Conservation (phyloP, 805 yeast genomes). For the Dipodascus albidus region DNA sequence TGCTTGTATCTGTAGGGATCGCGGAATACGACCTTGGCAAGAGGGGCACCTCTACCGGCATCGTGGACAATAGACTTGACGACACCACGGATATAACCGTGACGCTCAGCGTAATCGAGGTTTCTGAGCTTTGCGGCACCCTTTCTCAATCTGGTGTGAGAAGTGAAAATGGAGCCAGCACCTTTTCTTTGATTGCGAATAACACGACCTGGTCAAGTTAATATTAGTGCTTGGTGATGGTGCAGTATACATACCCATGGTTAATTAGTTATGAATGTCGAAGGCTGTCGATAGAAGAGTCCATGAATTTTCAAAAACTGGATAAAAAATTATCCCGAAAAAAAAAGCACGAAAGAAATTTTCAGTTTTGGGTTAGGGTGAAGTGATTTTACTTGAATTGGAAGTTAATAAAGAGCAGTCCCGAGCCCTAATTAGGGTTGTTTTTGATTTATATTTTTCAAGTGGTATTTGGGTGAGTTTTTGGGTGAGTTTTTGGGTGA, state of each 20-base stretch:
- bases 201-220: slow-evolving; percentile 43
- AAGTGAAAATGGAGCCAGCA: slow-evolving; percentile 99
- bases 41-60: slow-evolving; percentile 99
- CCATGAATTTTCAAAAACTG: background rate
- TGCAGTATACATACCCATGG: background rate
- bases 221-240: background rate
- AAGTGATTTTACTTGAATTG: background rate
- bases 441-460: too few relatives aligned
- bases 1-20: slow-evolving; percentile 98
- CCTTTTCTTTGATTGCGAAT: slow-evolving; percentile 99
- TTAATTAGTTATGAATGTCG: background rate
- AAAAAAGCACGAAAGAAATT: background rate
- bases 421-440: too few relatives aligned
- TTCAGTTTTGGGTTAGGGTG: background rate
- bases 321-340: background rate
- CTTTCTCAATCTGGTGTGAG: slow-evolving; percentile 99
- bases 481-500: too few relatives aligned
- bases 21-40: slow-evolving; percentile 97
- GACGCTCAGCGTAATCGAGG: slow-evolving; percentile 98
- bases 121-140: slow-evolving; percentile 99
- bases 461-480: too few relatives aligned
- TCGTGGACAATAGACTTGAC: slow-evolving; percentile 98
- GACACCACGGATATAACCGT: slow-evolving; percentile 99
- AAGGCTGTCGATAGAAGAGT: slow-evolving; percentile 1
- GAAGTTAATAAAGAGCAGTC: too few relatives aligned